Evolutionary conservation across 106 monocot genomes (phyloP), one percentile per base, ranked within the genome.

Genomic region (Gastrodia elata): DNA sequence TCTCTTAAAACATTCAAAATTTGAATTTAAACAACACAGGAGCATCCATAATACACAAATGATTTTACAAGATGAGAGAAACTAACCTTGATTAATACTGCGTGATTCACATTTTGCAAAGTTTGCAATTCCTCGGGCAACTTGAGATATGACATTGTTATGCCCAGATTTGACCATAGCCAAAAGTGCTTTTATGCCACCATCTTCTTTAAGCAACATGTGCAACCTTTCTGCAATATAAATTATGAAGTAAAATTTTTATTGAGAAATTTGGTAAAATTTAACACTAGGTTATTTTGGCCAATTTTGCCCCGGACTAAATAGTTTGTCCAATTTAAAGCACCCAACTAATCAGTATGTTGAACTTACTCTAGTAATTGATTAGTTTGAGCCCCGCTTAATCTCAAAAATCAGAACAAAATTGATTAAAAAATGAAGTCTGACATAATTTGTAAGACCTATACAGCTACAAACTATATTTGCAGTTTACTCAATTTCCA

Each of bases 21-120:
- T 18, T 57, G 25, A 25, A 26, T 61, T 61, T 32, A 32, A 32
- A 32, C 13, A 61, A 61, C 13, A 32, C 32, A 14, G 61, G 61
- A 11, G 14, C 27, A 61, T 61, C 5, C 10, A 32, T 61, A 22
- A 2, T 61, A 32, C 14, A 61, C 2, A 61, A 61, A 61, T 13
- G 32, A 1, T 32, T 61, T 13, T 30, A 61, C 61, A 33, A 48
- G 25, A 74, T 42, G 38, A 40, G 49, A 61, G 13, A 65, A 7
- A 41, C 57, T 10, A 75, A 92, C 86, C 91, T 84, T 84, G 81
- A 49, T 46, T 80, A 37, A 83, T 81, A 68, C 73, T 83, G 32
- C 89, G 82, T 37, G 89, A 87, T 89, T 93, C 93, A 89, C 87
- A 93, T 83, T 93, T 93, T 64, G 93, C 93, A 76, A 87, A 93